phyloP scores from a whole-genome alignment of 1,139 yeast genomes.

The Sugiyamaella grinbergsii region DNA sequence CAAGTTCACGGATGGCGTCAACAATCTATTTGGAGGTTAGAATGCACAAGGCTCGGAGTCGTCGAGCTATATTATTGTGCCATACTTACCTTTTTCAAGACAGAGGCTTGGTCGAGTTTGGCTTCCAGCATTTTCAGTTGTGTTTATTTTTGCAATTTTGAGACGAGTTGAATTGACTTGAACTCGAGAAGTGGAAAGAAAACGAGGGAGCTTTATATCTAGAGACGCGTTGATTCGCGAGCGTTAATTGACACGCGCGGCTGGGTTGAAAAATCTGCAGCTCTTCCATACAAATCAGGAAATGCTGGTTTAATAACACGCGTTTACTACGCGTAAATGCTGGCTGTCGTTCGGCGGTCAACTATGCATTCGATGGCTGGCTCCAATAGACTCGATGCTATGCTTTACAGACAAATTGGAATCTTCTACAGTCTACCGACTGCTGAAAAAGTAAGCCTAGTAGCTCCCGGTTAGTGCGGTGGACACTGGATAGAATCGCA shows the following conservation, averaged over 20 bases:
- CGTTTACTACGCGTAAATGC: background rate
- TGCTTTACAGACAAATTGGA: too few relatives aligned
- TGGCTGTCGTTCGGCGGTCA: background rate
- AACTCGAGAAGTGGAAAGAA: background rate
- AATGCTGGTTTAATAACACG: background rate
- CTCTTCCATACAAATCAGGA: background rate
- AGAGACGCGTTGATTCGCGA: background rate
- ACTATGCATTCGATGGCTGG: too few relatives aligned
- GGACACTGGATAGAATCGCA: too few relatives aligned
- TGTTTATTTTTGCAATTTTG: background rate
- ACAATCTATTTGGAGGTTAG: slow-evolving; percentile 51
- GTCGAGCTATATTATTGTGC: background rate
- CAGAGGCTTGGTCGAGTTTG: slow-evolving; percentile 88
- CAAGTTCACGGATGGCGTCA: slow-evolving; percentile 92
- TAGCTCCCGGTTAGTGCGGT: too few relatives aligned
- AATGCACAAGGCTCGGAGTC: too few relatives aligned
- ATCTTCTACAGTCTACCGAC: too few relatives aligned
- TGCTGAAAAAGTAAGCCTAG: too few relatives aligned
- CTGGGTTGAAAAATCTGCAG: background rate
- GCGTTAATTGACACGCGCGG: slow-evolving; percentile 3
- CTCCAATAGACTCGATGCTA: too few relatives aligned
- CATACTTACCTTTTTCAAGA: slow-evolving; percentile 68
- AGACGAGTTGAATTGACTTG: background rate
- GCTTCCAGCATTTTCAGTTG: slow-evolving; percentile 81
- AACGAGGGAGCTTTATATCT: background rate